Evolutionary conservation across 1,284 basidiomycete species (phyloP).

Genomic region (Fomitopsis schrenkii): DNA sequence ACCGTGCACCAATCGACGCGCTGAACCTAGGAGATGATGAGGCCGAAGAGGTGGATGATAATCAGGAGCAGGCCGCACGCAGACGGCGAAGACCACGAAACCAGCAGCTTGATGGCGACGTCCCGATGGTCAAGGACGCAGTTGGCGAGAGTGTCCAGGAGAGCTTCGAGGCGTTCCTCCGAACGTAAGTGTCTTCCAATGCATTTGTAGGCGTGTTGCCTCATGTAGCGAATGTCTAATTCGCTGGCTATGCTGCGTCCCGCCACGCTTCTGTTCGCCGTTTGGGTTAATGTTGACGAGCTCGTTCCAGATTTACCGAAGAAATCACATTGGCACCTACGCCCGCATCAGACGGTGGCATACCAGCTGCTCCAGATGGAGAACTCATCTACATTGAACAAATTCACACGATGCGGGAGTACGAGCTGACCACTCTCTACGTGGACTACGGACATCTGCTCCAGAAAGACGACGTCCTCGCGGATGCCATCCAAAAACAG

Average conservation of each 20-base stretch:
- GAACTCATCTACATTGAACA: conserved; percentile 86
- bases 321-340: conserved; percentile 72
- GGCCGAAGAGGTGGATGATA: conserved; percentile 34
- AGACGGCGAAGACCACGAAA: conserved; percentile 45
- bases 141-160: conserved; percentile 92
- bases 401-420: conserved; percentile 90
- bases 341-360: conserved; percentile 64
- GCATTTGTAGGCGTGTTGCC: not conserved
- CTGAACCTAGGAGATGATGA: conserved; percentile 58
- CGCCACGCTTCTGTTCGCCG: no score
- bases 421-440: conserved; percentile 92
- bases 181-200: conserved; percentile 52
- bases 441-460: conserved; percentile 94
- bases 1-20: conserved; percentile 52
- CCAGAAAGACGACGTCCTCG: conserved; percentile 87
- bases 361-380: conserved; percentile 52
- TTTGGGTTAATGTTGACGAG: not conserved
- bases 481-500: conserved; percentile 88
- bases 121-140: conserved; percentile 86
- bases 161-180: conserved; percentile 87
- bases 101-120: conserved; percentile 55
- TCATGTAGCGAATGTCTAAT: no score
- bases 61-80: conserved; percentile 24
- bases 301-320: conserved; percentile 67
- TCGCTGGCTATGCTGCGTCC: no score